phyloP scores from a whole-genome alignment of 805 yeast genomes.

The Kuraishia molischiana region DNA sequence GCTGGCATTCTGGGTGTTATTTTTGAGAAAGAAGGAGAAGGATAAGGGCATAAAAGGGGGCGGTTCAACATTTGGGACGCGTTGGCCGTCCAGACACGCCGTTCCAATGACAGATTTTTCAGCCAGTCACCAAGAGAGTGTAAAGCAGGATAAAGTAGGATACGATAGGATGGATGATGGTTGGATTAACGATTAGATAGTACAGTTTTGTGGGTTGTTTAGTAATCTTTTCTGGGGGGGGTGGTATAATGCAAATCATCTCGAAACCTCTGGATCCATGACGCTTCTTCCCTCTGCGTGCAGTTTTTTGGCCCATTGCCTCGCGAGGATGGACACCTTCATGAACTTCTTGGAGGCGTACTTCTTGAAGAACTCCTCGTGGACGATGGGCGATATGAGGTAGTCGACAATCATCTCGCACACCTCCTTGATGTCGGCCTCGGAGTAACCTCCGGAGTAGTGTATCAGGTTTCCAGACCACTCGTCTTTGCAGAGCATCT shows the following conservation, averaged over 20 bases:
- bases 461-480: conserved; percentile 87
- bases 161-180: too few relatives aligned
- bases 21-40: too few relatives aligned
- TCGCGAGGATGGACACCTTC: conserved; percentile 72
- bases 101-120: too few relatives aligned
- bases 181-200: too few relatives aligned
- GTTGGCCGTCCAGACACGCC: too few relatives aligned
- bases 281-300: conserved; percentile 33
- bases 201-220: too few relatives aligned
- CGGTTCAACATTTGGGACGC: too few relatives aligned
- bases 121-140: background rate
- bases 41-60: background rate
- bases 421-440: conserved; percentile 61
- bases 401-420: conserved; percentile 70
- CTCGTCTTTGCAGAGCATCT: conserved; percentile 51
- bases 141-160: background rate
- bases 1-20: conserved; percentile 72
- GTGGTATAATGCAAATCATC: background rate
- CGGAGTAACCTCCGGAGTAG: conserved; percentile 84
- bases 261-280: conserved; percentile 23
- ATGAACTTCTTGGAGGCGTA: conserved; percentile 83
- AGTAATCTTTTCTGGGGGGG: too few relatives aligned
- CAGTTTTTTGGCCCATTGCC: conserved; percentile 73
- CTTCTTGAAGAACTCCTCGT: conserved; percentile 89
- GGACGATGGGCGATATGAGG: conserved; percentile 69